Conservation (phyloP, 129 eudicot genomes). For the Flaveria linearis region DNA sequence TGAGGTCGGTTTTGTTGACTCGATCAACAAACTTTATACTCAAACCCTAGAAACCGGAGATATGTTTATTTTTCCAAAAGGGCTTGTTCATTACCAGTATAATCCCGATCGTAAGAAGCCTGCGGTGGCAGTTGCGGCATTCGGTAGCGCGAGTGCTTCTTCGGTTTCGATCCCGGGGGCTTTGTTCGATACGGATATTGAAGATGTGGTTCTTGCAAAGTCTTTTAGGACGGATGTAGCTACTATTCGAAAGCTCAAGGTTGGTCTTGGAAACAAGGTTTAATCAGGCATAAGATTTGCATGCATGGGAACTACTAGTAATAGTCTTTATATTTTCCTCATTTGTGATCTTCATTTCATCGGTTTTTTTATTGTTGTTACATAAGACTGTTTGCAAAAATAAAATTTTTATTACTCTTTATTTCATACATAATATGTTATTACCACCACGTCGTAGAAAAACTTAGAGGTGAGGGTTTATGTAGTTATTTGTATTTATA, state of each 20-base stretch:
- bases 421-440: too few relatives aligned
- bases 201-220: constrained; percentile 49
- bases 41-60: constrained; percentile 45
- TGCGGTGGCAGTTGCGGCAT: constrained; percentile 45
- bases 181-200: constrained; percentile 35
- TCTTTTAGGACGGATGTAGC: constrained; percentile 44
- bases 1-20: constrained; percentile 55
- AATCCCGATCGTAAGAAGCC: constrained; percentile 29
- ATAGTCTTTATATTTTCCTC: not conserved
- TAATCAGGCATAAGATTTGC: not conserved
- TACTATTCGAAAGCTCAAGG: constrained; percentile 47
- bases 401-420: too few relatives aligned
- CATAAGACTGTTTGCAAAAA: too few relatives aligned
- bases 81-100: constrained; percentile 55
- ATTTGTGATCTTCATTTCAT: not conserved
- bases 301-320: not conserved
- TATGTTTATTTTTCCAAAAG: constrained; percentile 53
- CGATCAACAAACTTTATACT: constrained; percentile 40
- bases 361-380: not conserved
- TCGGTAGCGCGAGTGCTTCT: constrained; percentile 53
- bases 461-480: too few relatives aligned
- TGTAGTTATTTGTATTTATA: too few relatives aligned
- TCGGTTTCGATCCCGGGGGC: constrained; percentile 39
- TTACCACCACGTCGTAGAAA: too few relatives aligned
- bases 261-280: constrained; percentile 30